Evolutionary conservation across 768 basidiomycete species (phyloP).

Genomic region (Tulasnella sp.): DNA sequence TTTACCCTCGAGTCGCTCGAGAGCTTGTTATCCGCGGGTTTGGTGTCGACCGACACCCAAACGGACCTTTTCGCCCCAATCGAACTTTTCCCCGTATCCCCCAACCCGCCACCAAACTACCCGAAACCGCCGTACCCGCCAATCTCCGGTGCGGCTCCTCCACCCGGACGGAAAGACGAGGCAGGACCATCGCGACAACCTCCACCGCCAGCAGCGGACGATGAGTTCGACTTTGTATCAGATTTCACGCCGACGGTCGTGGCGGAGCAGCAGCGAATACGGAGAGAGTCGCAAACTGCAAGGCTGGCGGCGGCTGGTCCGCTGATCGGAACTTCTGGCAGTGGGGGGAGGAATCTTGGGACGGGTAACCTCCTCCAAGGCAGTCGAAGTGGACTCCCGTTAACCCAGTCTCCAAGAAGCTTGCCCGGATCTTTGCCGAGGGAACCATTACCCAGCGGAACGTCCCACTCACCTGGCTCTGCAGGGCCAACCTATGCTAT

Average conservation of each 20-base stretch:
- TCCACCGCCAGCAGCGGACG: neutral
- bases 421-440: slow-evolving; percentile 8
- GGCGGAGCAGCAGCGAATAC: slow-evolving; percentile 8
- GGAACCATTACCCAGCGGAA: neutral
- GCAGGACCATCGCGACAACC: neutral
- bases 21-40: slow-evolving; percentile 62
- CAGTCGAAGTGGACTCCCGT: neutral
- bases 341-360: neutral
- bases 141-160: neutral
- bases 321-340: neutral
- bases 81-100: slow-evolving; percentile 6
- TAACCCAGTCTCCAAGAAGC: neutral
- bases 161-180: neutral
- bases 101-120: slow-evolving; percentile 12
- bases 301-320: neutral
- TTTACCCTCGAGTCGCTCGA: slow-evolving; percentile 74
- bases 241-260: slow-evolving; percentile 18
- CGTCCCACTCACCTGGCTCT: neutral
- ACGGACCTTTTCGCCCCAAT: neutral
- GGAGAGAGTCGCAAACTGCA: slow-evolving; percentile 8
- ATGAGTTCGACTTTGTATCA: slow-evolving; percentile 14
- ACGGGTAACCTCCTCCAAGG: neutral
- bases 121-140: slow-evolving; percentile 15
- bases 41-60: slow-evolving; percentile 40
- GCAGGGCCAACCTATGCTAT: neutral